A percentile compares a stretch with the other conserved stretches of the same genome.
These are phyloP conservation scores for Sonneratia alba DNA, from an alignment of 345 rosid genomes.

Conservation along the genomic window DNA sequence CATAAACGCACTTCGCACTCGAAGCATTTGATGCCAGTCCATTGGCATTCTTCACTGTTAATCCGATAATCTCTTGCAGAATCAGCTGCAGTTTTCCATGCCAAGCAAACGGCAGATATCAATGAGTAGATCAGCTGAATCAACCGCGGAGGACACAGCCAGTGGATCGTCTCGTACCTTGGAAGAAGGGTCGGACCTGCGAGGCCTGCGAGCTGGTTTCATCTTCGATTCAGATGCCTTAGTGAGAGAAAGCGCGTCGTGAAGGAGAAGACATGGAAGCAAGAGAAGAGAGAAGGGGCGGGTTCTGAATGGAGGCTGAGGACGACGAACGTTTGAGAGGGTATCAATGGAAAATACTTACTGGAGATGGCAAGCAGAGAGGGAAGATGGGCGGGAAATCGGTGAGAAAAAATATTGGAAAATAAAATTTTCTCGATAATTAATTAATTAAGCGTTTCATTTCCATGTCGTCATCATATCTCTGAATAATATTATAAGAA, in stretches of 20 bases:
- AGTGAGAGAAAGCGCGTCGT: background rate
- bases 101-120: background rate
- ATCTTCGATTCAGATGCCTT: constrained; percentile 11
- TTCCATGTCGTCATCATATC: no score
- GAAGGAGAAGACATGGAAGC: background rate
- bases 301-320: background rate
- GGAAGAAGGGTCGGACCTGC: constrained; percentile 38
- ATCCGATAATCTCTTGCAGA: constrained; percentile 58
- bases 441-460: no score
- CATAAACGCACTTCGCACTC: constrained; percentile 40
- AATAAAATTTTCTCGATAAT: background rate
- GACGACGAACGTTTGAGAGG: background rate
- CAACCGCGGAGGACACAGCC: background rate
- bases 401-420: background rate
- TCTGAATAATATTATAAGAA: no score
- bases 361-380: background rate
- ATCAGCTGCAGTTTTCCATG: constrained; percentile 29
- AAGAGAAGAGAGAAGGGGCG: no score
- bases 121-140: background rate
- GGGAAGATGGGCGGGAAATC: constrained; percentile 21
- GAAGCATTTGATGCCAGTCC: constrained; percentile 50
- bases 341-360: background rate
- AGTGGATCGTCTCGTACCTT: constrained; percentile 24
- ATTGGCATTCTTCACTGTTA: constrained; percentile 50
- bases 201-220: constrained; percentile 38